A percentile compares a stretch with the other conserved stretches of the same genome.
Conservation (phyloP, 2,329 filamentous ascomycete species). For the Ophiostoma perfectum region DNA sequence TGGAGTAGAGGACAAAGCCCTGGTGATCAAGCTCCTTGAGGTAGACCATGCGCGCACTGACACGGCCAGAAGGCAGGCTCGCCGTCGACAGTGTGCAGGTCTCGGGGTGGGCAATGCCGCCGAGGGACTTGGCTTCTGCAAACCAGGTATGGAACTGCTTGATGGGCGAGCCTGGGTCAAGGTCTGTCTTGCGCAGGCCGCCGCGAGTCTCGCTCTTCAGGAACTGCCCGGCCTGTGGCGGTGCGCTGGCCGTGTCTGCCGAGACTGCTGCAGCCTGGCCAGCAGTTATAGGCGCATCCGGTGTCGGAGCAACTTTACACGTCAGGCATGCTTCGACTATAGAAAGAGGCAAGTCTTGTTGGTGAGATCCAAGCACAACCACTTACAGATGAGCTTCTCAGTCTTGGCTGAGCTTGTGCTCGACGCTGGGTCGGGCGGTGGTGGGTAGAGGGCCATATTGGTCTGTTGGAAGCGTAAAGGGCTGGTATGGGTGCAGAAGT, state of each 20-base stretch:
- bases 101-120: constrained; percentile 67
- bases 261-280: background rate
- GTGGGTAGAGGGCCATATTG: constrained; percentile 24
- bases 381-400: constrained; percentile 26
- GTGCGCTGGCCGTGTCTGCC: background rate
- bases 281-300: constrained; percentile 17
- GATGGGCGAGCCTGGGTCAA: constrained; percentile 60
- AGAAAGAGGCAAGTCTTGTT: no score
- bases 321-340: no score
- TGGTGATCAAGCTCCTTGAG: constrained; percentile 82
- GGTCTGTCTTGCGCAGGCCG: constrained; percentile 55
- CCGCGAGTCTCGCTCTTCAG: constrained; percentile 46
- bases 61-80: constrained; percentile 71
- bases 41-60: constrained; percentile 83
- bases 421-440: constrained; percentile 15
- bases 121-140: constrained; percentile 54
- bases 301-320: constrained; percentile 33
- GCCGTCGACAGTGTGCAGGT: constrained; percentile 85
- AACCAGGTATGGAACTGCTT: constrained; percentile 91
- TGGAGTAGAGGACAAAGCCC: constrained; percentile 90
- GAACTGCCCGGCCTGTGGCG: constrained; percentile 69
- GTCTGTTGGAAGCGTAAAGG: background rate
- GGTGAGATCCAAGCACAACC: background rate
- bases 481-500: constrained; percentile 9
- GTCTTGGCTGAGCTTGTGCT: constrained; percentile 2